A percentile compares a stretch with the other conserved stretches of the same genome.
These are phyloP conservation scores for Parsonsia alboflavescens DNA, from an alignment of 257 asterid genomes.

Conservation along the genomic window DNA sequence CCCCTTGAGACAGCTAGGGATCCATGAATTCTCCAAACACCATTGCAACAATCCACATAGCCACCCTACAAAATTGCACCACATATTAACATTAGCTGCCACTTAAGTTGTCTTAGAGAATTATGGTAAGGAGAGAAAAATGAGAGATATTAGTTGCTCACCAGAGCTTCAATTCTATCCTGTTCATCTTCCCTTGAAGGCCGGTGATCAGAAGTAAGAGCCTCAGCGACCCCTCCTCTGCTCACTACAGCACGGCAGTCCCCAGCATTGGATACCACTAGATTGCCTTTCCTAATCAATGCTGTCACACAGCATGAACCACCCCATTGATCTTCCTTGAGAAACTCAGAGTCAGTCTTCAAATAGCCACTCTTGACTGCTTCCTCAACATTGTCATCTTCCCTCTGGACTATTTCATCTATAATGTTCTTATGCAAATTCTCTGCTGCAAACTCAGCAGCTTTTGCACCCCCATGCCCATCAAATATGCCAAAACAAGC, in stretches of 20 bases:
- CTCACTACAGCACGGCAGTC: conserved; percentile 84
- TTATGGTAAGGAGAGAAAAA: neutral
- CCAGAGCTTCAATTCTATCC: conserved; percentile 56
- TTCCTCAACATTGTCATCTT: conserved; percentile 22
- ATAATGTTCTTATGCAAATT: conserved; percentile 46
- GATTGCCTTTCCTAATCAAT: conserved; percentile 45
- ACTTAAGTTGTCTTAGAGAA: neutral
- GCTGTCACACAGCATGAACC: conserved; percentile 88
- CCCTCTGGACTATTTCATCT: conserved; percentile 34
- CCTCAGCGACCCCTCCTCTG: conserved; percentile 60
- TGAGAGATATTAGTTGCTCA: conserved; percentile 26
- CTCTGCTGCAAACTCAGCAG: conserved; percentile 67
- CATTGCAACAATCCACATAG: conserved; percentile 59
- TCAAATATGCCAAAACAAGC: conserved; percentile 70
- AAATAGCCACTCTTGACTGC: conserved; percentile 65
- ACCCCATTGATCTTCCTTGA: conserved; percentile 50
- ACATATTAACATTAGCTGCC: conserved; percentile 16
- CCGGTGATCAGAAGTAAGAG: conserved; percentile 76
- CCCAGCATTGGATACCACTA: conserved; percentile 78
- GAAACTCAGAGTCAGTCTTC: conserved; percentile 64
- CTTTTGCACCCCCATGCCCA: conserved; percentile 78
- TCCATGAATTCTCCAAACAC: conserved; percentile 78
- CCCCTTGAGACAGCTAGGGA: conserved; percentile 81
- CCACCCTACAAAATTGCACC: conserved; percentile 53
- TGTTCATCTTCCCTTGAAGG: conserved; percentile 71